A percentile compares a stretch with the other conserved stretches of the same genome.
Conservation (phyloP, 1,284 basidiomycete species). For the Pseudozyma pruni region DNA sequence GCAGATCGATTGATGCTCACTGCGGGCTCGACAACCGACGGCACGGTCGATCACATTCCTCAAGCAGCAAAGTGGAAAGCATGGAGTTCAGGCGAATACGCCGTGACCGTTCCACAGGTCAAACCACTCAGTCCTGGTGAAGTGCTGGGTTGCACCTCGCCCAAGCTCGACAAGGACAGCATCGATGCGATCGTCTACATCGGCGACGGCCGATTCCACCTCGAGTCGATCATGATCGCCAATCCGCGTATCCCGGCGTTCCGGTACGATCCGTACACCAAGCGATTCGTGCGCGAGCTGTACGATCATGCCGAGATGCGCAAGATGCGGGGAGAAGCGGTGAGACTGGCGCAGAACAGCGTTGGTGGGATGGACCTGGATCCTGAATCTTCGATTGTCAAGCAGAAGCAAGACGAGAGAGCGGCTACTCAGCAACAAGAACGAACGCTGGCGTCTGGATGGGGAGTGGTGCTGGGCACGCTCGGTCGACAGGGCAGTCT, state of each 20-base stretch:
- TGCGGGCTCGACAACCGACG: slow-evolving; percentile 14
- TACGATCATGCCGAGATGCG: slow-evolving; percentile 92
- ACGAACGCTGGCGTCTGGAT: slow-evolving; percentile 68
- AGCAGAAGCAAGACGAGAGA: slow-evolving; percentile 3
- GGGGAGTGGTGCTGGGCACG: slow-evolving; percentile 96
- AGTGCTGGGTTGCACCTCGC: slow-evolving; percentile 96
- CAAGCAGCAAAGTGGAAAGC: slow-evolving; percentile 43
- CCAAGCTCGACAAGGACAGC: slow-evolving; percentile 71
- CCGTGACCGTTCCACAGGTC: slow-evolving; percentile 79
- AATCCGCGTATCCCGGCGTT: slow-evolving; percentile 96
- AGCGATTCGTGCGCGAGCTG: slow-evolving; percentile 90
- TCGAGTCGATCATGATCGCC: slow-evolving; percentile 99
- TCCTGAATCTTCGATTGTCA: slow-evolving; percentile 20
- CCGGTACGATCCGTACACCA: slow-evolving; percentile 97
- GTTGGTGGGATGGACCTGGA: slow-evolving; percentile 42
- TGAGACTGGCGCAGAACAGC: slow-evolving; percentile 70
- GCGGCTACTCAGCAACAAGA: slow-evolving; percentile 52
- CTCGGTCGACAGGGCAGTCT: slow-evolving; percentile 93
- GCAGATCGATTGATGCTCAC: slow-evolving; percentile 37
- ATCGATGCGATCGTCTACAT: slow-evolving; percentile 75
- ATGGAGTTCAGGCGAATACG: slow-evolving; percentile 52
- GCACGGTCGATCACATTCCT: slow-evolving; percentile 32
- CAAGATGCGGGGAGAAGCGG: slow-evolving; percentile 77
- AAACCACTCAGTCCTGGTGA: slow-evolving; percentile 96
- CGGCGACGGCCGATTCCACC: slow-evolving; percentile 96